Conservation (phyloP, 176 grass and related monocot species). For the Echinochloa phyllopogon region DNA sequence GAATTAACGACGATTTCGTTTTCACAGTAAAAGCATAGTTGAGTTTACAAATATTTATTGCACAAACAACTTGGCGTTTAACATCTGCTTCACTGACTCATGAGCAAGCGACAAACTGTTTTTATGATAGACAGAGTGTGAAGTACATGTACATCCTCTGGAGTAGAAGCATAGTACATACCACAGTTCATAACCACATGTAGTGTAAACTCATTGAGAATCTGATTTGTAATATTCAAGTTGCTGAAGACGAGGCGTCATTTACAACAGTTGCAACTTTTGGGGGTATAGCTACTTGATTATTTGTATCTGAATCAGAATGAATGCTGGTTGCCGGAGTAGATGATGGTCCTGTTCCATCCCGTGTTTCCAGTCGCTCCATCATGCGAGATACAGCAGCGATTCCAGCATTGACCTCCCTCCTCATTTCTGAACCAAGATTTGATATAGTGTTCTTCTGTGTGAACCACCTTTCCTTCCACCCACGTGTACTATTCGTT, state of each 20-base stretch:
- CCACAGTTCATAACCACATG: background rate
- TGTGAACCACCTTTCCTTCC: conserved; percentile 74
- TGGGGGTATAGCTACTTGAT: conserved; percentile 20
- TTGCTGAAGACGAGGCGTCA: conserved; percentile 30
- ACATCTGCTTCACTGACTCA: background rate
- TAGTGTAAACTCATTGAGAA: conserved; percentile 30
- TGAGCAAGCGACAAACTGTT: background rate
- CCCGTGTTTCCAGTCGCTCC: conserved; percentile 54
- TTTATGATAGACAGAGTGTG: background rate
- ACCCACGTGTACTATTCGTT: conserved; percentile 64
- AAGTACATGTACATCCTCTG: background rate
- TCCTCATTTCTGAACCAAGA: conserved; percentile 60
- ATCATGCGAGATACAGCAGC: conserved; percentile 70
- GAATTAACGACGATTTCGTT: background rate
- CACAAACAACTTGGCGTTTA: background rate
- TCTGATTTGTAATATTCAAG: conserved; percentile 33
- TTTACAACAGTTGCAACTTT: background rate
- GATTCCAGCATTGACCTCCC: conserved; percentile 67
- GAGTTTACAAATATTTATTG: background rate
- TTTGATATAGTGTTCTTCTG: conserved; percentile 51
- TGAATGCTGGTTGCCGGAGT: background rate
- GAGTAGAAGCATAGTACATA: background rate
- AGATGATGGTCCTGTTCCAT: conserved; percentile 29
- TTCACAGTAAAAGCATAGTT: background rate
- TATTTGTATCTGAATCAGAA: conserved; percentile 37